Evolutionary conservation across 1,139 yeast genomes (phyloP).

Genomic region (Wickerhamomyces sp.): DNA sequence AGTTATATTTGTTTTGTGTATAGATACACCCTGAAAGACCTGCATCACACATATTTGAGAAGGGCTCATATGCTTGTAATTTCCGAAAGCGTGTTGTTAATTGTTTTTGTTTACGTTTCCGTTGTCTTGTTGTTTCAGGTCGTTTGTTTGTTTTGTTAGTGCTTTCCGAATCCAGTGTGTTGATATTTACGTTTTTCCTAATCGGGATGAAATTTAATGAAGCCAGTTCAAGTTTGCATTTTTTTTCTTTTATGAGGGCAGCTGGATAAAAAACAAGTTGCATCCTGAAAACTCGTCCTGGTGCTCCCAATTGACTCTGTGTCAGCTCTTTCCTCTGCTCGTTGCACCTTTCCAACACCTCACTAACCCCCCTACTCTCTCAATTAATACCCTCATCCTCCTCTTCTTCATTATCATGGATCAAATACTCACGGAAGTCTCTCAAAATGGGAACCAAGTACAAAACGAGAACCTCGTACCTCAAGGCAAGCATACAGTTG

Average conservation of each 20-base stretch:
- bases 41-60: too few relatives aligned
- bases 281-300: background rate
- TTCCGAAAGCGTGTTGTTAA: too few relatives aligned
- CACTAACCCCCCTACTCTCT: too few relatives aligned
- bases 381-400: background rate
- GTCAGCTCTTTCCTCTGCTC: too few relatives aligned
- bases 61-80: too few relatives aligned
- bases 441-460: slow-evolving; percentile 7
- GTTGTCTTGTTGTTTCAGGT: background rate
- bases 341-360: too few relatives aligned
- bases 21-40: too few relatives aligned
- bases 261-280: background rate
- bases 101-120: background rate
- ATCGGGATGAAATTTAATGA: slow-evolving; percentile 8
- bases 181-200: slow-evolving; percentile 13
- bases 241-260: background rate
- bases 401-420: slow-evolving; percentile 7
- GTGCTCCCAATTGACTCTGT: too few relatives aligned
- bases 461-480: slow-evolving; percentile 17
- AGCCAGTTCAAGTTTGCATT: background rate
- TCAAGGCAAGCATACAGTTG: slow-evolving; percentile 4
- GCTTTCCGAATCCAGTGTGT: slow-evolving; percentile 2
- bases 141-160: background rate
- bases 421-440: slow-evolving; percentile 5
- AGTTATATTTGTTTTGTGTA: too few relatives aligned